Evolutionary conservation across 768 basidiomycete species (phyloP), one percentile per base, ranked within the genome.

Genomic region (Polyporus arcularius): DNA sequence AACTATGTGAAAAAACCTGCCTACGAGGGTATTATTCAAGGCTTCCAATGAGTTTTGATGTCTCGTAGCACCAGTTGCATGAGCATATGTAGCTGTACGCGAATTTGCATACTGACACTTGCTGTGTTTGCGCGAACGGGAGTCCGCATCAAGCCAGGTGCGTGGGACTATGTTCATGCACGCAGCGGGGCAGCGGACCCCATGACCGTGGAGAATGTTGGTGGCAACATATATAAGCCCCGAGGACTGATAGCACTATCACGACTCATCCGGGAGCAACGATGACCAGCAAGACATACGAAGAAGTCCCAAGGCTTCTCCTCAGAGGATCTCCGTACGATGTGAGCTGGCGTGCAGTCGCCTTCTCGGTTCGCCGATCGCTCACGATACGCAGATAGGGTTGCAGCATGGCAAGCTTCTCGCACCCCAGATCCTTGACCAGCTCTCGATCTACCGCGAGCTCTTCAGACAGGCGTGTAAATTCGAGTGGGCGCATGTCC

Each of bases 401-500:
- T 40, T 65, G 10, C 54, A 65, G 46, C 75, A 76, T 58, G 75
- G 75, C 30, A 50, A 48, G 16, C 61, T 63, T 21, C 67, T 75
- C n/a, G 66, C 67, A 7, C 46, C 60, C 9, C 72, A 73, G 53
- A 73, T 76, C 53, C 58, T 67, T 18, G 66, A 67, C 39, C 74
- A 75, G 58, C 65, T 76, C 26, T 42, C 52, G 16, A 70, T 75
- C 50, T 76, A 76, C 65, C 63, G 65, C 45, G 70, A 55, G 7
- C 67, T 76, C 48, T 76, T 76, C 64, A 57, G 68, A 38, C 57
- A 64, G 35, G 64, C 65, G 5, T 73, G 71, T 58, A 72, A 73
- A 60, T 67, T 75, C 55, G 68, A 73, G 31, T 76, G 75, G 75
- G 50, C 63, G 14, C 66, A 66, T 48, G 75, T 75, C 3, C 70